Evolutionary conservation across 2,329 filamentous ascomycete genomes (phyloP), one percentile per base, ranked within the genome.

Genomic region (Aspergillus puulaauensis): DNA sequence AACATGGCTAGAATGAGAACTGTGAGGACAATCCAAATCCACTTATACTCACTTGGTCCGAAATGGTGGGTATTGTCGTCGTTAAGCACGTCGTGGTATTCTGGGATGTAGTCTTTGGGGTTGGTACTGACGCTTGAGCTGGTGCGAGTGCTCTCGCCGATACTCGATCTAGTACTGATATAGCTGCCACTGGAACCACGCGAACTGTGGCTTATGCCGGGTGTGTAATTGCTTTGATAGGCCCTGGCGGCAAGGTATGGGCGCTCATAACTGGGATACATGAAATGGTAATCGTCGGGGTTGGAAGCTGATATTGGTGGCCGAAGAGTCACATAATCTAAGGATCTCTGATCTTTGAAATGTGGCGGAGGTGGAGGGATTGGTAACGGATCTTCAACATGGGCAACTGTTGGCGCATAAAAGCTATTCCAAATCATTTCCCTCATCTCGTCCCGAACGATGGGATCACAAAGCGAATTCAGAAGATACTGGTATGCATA

Each of bases 31-130:
- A 64, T 64, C 60, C 51, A 68, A 15, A 68, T 54, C 60, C 60
- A 66, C 56, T 60, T 68, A 48, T 58, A 67, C 67, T 66, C 63
- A 69, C 65, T 56, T n/a, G 52, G 7, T 35, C n/a, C 23, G 33
- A 52, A 24, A 23, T 56, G 24, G 37, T 50, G 53, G 12, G 35
- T 9, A n/a, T 21, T 31, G 19, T 54, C 41, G 39, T 44, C 40
- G 19, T 40, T 23, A 17, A 33, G 27, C 35, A 33, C 17, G 14
- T n/a, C 21, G 6, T 54, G 31, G 33, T 48, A 46, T 17, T 17
- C 49, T 6, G 49, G 15, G 17, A 24, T 8, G 17, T 21, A 23
- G 17, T 46, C 45, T 31, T 44, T 41, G 50, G 21, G 17, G 40
- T 41, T 21, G n/a, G 27, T 51, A 9, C 40, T 40, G 23, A 12